Evolutionary conservation across 2,329 filamentous ascomycete genomes (phyloP).

Genomic region (Curvularia eragrostidis): DNA sequence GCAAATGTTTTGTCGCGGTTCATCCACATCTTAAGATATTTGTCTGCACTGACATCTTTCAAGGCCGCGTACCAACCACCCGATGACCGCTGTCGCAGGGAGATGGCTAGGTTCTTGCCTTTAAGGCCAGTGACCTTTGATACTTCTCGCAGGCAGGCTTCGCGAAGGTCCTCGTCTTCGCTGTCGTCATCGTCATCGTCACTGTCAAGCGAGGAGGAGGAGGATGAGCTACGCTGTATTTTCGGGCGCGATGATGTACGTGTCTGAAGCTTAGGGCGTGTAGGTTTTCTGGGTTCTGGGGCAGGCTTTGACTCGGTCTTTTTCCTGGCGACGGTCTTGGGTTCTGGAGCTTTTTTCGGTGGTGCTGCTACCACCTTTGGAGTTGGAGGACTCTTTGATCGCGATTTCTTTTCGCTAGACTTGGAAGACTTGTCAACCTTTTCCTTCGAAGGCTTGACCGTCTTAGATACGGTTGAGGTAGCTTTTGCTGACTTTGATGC

Average conservation of each 20-base stretch:
- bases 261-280: slow-evolving; percentile 10
- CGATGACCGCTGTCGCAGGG: slow-evolving; percentile 29
- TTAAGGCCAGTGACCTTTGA: slow-evolving; percentile 31
- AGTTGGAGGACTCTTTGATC: slow-evolving; percentile 16
- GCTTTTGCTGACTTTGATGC: slow-evolving; percentile 16
- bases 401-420: slow-evolving; percentile 13
- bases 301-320: slow-evolving; percentile 12
- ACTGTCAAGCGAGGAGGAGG: slow-evolving; percentile 11
- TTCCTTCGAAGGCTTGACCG: slow-evolving; percentile 9
- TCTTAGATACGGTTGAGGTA: slow-evolving; percentile 4
- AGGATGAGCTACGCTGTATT: slow-evolving; percentile 8
- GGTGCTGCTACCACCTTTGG: slow-evolving; percentile 11
- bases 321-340: slow-evolving; percentile 6
- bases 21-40: slow-evolving; percentile 44
- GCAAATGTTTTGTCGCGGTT: slow-evolving; percentile 33
- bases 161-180: slow-evolving; percentile 12
- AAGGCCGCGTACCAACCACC: slow-evolving; percentile 37
- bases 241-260: slow-evolving; percentile 15
- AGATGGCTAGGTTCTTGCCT: slow-evolving; percentile 31
- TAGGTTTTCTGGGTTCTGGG: slow-evolving; percentile 5
- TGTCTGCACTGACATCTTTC: slow-evolving; percentile 34
- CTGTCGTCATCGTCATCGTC: slow-evolving; percentile 3
- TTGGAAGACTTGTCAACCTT: slow-evolving; percentile 13
- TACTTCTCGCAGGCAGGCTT: slow-evolving; percentile 21
- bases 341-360: slow-evolving; percentile 14